Evolutionary conservation across 495 filamentous ascomycete genomes (phyloP).

Genomic region (Pseudomonodictys pantanalensis): DNA sequence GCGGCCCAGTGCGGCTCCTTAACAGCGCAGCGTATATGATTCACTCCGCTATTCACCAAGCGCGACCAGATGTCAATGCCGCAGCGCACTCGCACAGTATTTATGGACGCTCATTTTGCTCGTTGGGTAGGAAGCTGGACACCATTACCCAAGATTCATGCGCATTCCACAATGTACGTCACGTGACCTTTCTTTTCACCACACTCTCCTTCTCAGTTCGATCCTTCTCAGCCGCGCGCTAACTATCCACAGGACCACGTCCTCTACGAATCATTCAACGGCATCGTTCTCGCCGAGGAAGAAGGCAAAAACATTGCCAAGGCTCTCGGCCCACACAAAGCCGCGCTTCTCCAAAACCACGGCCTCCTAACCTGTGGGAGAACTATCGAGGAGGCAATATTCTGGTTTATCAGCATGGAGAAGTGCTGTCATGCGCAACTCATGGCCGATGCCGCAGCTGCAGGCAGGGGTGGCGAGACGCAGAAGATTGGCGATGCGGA

Average conservation of each 20-base stretch:
- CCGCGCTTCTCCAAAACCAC: conserved; percentile 69
- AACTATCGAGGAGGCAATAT: conserved; percentile 53
- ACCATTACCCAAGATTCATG: conserved; percentile 54
- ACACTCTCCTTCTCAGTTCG: no score
- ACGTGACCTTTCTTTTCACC: no score
- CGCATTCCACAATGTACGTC: conserved; percentile 43
- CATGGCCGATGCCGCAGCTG: conserved; percentile 71
- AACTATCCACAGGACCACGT: conserved; percentile 53
- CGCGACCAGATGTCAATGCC: conserved; percentile 68
- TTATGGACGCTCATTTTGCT: conserved; percentile 66
- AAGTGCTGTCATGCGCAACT: conserved; percentile 75
- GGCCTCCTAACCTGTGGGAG: conserved; percentile 52
- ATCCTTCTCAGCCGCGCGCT: background rate
- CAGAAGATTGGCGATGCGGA: conserved; percentile 67
- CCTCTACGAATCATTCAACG: conserved; percentile 65
- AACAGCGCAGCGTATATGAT: conserved; percentile 60
- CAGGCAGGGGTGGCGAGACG: conserved; percentile 59
- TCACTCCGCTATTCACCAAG: conserved; percentile 55
- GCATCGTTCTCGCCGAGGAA: conserved; percentile 67
- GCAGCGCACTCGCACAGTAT: conserved; percentile 72
- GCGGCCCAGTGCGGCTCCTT: conserved; percentile 58
- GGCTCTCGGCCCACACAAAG: conserved; percentile 65
- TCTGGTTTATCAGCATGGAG: conserved; percentile 74
- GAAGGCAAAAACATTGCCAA: conserved; percentile 67
- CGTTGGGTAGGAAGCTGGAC: conserved; percentile 65